A percentile compares a stretch with the other conserved stretches of the same genome.
phyloP scores from a whole-genome alignment of 169 alveolate species.

The Miamiensis avidus region DNA sequence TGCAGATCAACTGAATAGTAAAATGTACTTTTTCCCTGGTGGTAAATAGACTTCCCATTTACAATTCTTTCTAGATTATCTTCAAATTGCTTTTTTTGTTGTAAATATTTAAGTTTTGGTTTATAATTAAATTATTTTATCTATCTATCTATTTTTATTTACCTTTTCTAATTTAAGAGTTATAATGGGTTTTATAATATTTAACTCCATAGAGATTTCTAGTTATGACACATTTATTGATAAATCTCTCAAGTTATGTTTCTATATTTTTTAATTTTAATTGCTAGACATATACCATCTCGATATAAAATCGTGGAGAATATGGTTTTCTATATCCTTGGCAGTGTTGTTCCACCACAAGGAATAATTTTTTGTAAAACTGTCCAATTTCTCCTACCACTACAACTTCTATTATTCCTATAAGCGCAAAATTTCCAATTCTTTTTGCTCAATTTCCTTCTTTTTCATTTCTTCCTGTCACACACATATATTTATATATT shows the following conservation, averaged over 20 bases:
- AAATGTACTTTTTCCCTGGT: background rate
- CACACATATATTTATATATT: no score
- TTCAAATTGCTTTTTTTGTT: background rate
- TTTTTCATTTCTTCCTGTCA: no score
- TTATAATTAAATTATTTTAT: no score
- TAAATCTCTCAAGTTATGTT: no score
- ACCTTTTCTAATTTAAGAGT: background rate
- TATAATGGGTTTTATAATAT: background rate
- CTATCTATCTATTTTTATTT: no score
- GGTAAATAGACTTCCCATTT: background rate
- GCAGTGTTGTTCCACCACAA: background rate
- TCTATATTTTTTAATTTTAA: no score
- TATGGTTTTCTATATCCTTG: background rate
- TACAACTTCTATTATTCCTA: no score
- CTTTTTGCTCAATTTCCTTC: no score
- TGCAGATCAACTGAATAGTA: background rate
- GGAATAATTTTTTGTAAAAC: background rate
- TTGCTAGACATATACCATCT: no score
- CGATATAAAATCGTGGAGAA: background rate
- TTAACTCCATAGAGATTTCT: background rate
- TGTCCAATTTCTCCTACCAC: background rate
- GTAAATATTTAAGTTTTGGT: background rate
- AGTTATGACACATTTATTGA: background rate
- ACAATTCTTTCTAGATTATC: background rate
- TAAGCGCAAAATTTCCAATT: no score